Evolutionary conservation across 139 green algal species (phyloP), one percentile per base, ranked within the genome.

Genomic region (Tetratostichococcus sp.): DNA sequence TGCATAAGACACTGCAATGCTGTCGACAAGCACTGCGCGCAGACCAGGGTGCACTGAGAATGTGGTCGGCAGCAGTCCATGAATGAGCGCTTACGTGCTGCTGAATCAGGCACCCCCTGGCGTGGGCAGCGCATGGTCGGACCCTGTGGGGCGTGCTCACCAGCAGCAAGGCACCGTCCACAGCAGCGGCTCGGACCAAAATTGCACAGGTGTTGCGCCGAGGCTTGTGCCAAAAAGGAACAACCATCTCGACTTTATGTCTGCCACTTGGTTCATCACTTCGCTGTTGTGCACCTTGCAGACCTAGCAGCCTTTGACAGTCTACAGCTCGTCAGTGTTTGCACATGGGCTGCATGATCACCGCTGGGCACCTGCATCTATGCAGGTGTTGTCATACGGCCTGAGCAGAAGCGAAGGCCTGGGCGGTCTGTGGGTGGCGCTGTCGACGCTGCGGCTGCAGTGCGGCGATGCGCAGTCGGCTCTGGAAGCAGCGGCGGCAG

Each of bases 401-500:
- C 25, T 16, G 17, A n/a, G 8, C 69, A 5, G 23, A 16, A 17
- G 17, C 57, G 21, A 50, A 33, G 17, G 21, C 43, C 59, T 30
- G 59, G 35, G 35, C 58, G 16, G 26, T 25, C 33, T 34, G n/a
- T 71, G 34, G 62, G 59, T 67, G 25, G n/a, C 69, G 32, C 73
- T 77, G 35, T 35, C 59, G n/a, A n/a, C 59, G n/a, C 73, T 77
- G 34, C 73, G 62, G 35, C 35, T 77, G 11, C 62, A 72, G 28
- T 71, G 59, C 57, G 11, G 31, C 4, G 35, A 77, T 30, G 3
- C 16, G 58, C 33, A 71, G n/a, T 26, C 78, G 28, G 79, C 84
- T 11, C 65, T 74, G 33, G 74, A 81, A 35, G 79, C 83, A 65
- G 77, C 76, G 34, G 43, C n/a, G 30, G 8, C 35, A 11, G 78